These are phyloP conservation scores for Mycena maculata DNA, from an alignment of 768 basidiomycete genomes.

Conservation along the genomic window DNA sequence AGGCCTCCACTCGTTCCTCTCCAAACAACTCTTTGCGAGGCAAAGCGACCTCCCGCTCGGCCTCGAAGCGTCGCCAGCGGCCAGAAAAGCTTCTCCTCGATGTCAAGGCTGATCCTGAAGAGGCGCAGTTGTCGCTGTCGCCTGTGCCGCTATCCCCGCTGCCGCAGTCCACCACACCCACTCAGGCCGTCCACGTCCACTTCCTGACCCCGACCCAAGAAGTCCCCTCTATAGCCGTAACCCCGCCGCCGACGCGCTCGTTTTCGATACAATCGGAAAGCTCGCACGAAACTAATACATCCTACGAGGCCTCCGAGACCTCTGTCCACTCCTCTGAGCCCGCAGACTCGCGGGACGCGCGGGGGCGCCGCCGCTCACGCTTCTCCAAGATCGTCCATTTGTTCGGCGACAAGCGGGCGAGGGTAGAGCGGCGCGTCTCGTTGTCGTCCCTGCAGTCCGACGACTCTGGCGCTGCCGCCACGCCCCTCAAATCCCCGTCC, in stretches of 20 bases:
- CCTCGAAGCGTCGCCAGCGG: not conserved
- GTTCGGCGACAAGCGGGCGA: conserved; percentile 24
- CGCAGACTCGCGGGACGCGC: not conserved
- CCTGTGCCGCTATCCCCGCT: not conserved
- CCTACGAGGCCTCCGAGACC: not conserved
- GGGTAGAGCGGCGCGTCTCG: conserved; percentile 1
- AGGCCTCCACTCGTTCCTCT: conserved; percentile 25
- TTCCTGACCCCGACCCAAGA: not conserved
- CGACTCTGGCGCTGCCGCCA: not conserved
- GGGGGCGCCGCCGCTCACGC: conserved; percentile 16
- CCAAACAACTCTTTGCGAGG: not conserved
- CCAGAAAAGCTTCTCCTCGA: not conserved
- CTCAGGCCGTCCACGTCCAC: too few relatives aligned
- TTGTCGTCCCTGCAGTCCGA: not conserved
- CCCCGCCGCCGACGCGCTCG: conserved; percentile 20
- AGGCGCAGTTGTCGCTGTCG: not conserved
- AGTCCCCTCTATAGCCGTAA: conserved; percentile 14
- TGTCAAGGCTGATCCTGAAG: not conserved
- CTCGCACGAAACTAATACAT: conserved; percentile 9
- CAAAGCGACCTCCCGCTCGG: not conserved
- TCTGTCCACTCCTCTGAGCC: not conserved
- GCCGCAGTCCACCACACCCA: too few relatives aligned
- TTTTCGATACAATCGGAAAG: conserved; percentile 9
- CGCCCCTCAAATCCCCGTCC: not conserved
- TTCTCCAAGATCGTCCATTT: conserved; percentile 27